phyloP scores from a whole-genome alignment of 768 basidiomycete species.

The Naganishia onofrii region DNA sequence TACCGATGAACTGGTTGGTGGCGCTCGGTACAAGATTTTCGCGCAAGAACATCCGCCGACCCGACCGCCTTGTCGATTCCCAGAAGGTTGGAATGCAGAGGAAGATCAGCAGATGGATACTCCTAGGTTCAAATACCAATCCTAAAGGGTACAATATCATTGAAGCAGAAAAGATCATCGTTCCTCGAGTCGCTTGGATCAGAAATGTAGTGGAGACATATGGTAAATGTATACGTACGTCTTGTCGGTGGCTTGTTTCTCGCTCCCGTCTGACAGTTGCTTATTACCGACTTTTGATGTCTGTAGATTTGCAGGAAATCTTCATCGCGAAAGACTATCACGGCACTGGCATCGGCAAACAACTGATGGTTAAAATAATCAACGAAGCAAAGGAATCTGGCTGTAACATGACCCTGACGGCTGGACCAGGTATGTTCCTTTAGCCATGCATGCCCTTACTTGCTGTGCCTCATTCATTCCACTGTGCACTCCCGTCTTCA shows the following conservation, averaged over 20 bases:
- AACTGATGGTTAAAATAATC: not conserved
- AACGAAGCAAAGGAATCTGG: too few relatives aligned
- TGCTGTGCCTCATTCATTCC: too few relatives aligned
- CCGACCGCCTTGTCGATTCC: not conserved
- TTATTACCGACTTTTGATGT: too few relatives aligned
- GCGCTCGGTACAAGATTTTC: not conserved
- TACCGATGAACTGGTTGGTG: not conserved
- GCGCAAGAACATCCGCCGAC: not conserved
- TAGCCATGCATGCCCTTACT: too few relatives aligned
- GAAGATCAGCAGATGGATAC: not conserved
- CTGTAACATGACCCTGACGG: too few relatives aligned
- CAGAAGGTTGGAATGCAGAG: not conserved
- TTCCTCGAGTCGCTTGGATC: not conserved
- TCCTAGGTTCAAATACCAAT: slow-evolving; percentile 1
- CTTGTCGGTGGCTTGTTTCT: too few relatives aligned
- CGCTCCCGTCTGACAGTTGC: too few relatives aligned
- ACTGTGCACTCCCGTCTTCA: too few relatives aligned
- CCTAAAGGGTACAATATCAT: not conserved
- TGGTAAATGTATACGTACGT: not conserved
- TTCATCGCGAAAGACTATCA: too few relatives aligned
- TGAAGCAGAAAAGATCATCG: not conserved
- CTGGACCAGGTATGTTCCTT: too few relatives aligned
- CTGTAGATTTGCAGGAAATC: too few relatives aligned
- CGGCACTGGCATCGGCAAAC: too few relatives aligned
- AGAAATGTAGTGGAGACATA: not conserved